Evolutionary conservation across 306 rosid genomes (phyloP), one percentile per base, ranked within the genome.

Genomic region (Medicago lupulina): DNA sequence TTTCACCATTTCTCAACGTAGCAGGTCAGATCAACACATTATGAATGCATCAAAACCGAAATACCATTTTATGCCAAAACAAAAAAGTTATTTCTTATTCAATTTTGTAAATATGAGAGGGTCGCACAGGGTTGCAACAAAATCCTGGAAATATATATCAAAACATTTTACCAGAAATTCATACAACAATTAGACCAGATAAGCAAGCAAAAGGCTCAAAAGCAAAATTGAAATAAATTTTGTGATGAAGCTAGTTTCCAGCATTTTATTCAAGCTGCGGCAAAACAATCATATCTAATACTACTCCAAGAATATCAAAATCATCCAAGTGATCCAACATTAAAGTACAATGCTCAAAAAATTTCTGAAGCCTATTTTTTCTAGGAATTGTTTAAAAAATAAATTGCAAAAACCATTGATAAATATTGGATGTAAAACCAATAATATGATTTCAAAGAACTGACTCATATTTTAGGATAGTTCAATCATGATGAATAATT

Each of bases 11-110:
- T 59, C 62, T 39, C 41, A 41, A 74, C 18, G 43, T 53, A 16
- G 40, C 13, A 41, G 31, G 50, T 53, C 14, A 75, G 28, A 64
- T 63, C 58, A 81, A 55, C 51, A 64, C 47, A 75, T 36, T 47
- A 49, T 13, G 17, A 61, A 63, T 36, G 71, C 66, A 71, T 71
- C 43, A 49, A 49, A 49, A 65, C 63, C 57, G 80, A 58, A 79
- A 70, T 63, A 34, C 70, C n/a, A 41, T 69, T 25, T 70, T 79
- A 59, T 61, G 18, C 50, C 62, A 76, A 83, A 69, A 75, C 10
- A 49, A 40, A 76, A 19, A 59, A 39, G 44, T 14, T 47, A 49
- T 10, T 34, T 46, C 54, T 74, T 66, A n/a, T 70, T 39, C 31
- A 10, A 74, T 47, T 67, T 77, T 50, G 75, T 16, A 15, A 23